Evolutionary conservation across 352 stramenopile genomes (phyloP).

Genomic region (Pythium rishiriense): DNA sequence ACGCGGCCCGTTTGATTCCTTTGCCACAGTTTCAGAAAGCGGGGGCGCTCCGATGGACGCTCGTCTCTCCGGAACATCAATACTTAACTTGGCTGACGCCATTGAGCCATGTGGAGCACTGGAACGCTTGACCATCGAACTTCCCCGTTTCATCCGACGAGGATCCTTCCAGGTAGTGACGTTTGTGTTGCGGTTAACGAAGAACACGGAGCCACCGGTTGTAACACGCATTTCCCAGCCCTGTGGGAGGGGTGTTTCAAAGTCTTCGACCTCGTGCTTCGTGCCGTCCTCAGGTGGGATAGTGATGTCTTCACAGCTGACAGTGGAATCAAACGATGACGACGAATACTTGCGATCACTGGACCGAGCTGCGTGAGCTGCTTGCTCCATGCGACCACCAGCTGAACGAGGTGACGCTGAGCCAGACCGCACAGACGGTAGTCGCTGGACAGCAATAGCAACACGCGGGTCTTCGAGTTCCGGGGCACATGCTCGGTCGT

Average conservation of each 20-base stretch:
- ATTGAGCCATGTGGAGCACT: constrained; percentile 7
- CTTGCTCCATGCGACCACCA: constrained; percentile 29
- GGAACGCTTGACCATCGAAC: constrained; percentile 8
- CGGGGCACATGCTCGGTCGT: constrained; percentile 32
- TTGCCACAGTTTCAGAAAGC: neutral
- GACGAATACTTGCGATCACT: constrained; percentile 35
- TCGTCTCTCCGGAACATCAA: constrained; percentile 15
- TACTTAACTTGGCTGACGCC: neutral
- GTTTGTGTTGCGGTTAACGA: constrained; percentile 74
- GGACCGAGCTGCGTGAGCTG: neutral
- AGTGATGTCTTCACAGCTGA: constrained; percentile 37
- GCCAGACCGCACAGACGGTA: neutral
- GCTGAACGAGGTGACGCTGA: constrained; percentile 31
- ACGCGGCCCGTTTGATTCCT: constrained; percentile 11
- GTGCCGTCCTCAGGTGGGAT: constrained; percentile 58
- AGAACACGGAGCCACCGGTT: constrained; percentile 66
- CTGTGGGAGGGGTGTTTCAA: constrained; percentile 65
- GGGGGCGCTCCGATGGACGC: neutral
- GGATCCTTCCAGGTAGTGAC: constrained; percentile 78
- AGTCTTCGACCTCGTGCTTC: constrained; percentile 72
- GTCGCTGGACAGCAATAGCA: constrained; percentile 23
- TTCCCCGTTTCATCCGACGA: constrained; percentile 26
- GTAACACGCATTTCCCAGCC: constrained; percentile 86
- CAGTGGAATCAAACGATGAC: constrained; percentile 42
- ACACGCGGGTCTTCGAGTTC: constrained; percentile 66